Evolutionary conservation across 2,329 filamentous ascomycete species (phyloP).

Genomic region (Nigrospora oryzae): DNA sequence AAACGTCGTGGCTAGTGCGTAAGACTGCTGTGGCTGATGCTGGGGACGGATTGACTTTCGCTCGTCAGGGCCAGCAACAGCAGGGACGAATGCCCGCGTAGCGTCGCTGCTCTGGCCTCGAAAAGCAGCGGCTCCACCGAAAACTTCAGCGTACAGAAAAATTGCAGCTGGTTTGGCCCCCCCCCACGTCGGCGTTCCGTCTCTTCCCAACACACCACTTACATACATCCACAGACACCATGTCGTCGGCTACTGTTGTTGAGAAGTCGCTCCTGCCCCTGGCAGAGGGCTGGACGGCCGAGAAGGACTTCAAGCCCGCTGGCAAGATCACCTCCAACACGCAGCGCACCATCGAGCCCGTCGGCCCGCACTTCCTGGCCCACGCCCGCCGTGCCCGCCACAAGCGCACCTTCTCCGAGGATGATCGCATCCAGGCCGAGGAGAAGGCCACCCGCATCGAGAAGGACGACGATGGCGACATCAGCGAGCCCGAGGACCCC

Average conservation of each 20-base stretch:
- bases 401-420: slow-evolving; percentile 96
- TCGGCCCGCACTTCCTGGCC: slow-evolving; percentile 95
- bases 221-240: slow-evolving; percentile 25
- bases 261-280: slow-evolving; percentile 64
- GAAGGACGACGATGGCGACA: slow-evolving; percentile 80
- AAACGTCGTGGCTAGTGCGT: too few species aligned
- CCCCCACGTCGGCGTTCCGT: slow-evolving; percentile 2
- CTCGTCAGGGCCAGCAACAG: too few species aligned
- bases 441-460: slow-evolving; percentile 93
- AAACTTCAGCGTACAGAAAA: too few species aligned
- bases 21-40: too few species aligned
- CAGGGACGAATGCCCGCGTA: too few species aligned
- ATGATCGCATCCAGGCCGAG: slow-evolving; percentile 94
- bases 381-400: slow-evolving; percentile 93
- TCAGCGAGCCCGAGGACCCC: slow-evolving; percentile 89
- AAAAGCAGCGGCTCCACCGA: too few species aligned
- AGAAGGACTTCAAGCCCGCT: slow-evolving; percentile 86
- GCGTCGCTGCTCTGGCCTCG: too few species aligned
- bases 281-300: slow-evolving; percentile 71
- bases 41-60: too few species aligned
- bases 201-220: slow-evolving; percentile 6
- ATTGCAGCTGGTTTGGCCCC: too few species aligned
- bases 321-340: slow-evolving; percentile 68
- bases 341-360: slow-evolving; percentile 86
- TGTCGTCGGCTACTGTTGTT: slow-evolving; percentile 57